A percentile compares a stretch with the other conserved stretches of the same genome.
These are phyloP conservation scores for Mycena leptocephala DNA, from an alignment of 768 basidiomycete genomes.

Conservation along the genomic window DNA sequence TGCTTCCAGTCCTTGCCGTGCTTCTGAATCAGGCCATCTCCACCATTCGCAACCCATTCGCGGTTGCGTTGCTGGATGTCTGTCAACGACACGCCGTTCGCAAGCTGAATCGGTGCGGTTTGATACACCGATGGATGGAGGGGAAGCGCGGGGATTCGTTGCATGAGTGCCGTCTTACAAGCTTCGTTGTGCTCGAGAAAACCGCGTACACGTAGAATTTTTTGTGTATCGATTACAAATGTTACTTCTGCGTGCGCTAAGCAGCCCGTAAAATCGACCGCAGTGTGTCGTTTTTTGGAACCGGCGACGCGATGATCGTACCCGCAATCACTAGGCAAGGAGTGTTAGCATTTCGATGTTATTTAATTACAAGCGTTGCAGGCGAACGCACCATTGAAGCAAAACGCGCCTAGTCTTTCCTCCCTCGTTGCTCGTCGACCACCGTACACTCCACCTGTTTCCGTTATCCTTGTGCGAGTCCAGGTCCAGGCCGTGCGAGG, in stretches of 20 bases:
- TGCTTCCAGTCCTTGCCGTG: not conserved
- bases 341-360: no score
- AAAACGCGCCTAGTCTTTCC: not conserved
- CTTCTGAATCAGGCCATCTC: not conserved
- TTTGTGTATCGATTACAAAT: not conserved
- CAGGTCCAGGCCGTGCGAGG: not conserved
- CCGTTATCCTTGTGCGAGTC: constrained; percentile 3
- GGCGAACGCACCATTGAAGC: constrained; percentile 4
- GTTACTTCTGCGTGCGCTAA: not conserved
- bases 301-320: not conserved
- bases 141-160: not conserved
- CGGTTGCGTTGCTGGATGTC: not conserved
- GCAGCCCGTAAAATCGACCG: not conserved
- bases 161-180: not conserved
- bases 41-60: not conserved
- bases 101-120: not conserved
- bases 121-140: not conserved
- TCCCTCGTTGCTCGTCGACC: constrained; percentile 1
- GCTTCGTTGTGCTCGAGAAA: not conserved
- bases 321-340: not conserved
- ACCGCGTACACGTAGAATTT: not conserved
- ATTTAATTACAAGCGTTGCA: no score
- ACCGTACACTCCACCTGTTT: constrained; percentile 7
- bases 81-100: not conserved
- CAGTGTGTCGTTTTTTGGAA: not conserved